These are phyloP conservation scores for Aspergillus mulundensis DNA, from an alignment of 495 filamentous ascomycete species.

Conservation along the genomic window DNA sequence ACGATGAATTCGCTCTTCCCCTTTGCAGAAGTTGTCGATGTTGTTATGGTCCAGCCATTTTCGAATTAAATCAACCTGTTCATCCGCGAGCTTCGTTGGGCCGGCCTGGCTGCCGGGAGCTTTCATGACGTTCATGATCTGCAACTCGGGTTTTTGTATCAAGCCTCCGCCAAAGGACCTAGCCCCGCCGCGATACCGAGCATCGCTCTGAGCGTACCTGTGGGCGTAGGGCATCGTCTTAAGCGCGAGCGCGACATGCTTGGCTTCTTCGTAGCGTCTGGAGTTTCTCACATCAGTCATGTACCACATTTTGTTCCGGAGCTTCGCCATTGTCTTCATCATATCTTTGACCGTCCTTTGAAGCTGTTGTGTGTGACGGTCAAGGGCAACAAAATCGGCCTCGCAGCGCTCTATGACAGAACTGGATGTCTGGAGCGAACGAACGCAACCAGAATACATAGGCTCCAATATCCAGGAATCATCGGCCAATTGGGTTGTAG, in stretches of 20 bases:
- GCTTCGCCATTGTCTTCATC: constrained; percentile 33
- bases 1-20: constrained; percentile 91
- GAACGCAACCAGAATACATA: constrained; percentile 35
- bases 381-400: constrained; percentile 34
- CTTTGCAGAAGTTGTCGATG: constrained; percentile 91
- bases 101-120: constrained; percentile 81
- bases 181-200: constrained; percentile 51
- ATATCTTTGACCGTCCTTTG: constrained; percentile 33
- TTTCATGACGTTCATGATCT: constrained; percentile 83
- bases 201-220: constrained; percentile 37
- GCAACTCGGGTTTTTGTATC: constrained; percentile 77
- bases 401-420: constrained; percentile 42
- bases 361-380: constrained; percentile 34
- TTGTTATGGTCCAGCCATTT: constrained; percentile 79
- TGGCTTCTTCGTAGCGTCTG: constrained; percentile 81
- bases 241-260: constrained; percentile 78
- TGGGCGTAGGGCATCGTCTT: constrained; percentile 76
- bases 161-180: constrained; percentile 53
- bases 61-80: constrained; percentile 81
- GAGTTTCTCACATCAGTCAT: constrained; percentile 94
- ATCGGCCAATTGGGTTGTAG: constrained; percentile 17
- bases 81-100: constrained; percentile 91
- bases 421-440: constrained; percentile 34
- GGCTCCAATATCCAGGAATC: constrained; percentile 44
- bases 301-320: constrained; percentile 97